Evolutionary conservation across 192 early-diverging fungal species (phyloP), one percentile per base, ranked within the genome.

Genomic region (Coemansia sp.): DNA sequence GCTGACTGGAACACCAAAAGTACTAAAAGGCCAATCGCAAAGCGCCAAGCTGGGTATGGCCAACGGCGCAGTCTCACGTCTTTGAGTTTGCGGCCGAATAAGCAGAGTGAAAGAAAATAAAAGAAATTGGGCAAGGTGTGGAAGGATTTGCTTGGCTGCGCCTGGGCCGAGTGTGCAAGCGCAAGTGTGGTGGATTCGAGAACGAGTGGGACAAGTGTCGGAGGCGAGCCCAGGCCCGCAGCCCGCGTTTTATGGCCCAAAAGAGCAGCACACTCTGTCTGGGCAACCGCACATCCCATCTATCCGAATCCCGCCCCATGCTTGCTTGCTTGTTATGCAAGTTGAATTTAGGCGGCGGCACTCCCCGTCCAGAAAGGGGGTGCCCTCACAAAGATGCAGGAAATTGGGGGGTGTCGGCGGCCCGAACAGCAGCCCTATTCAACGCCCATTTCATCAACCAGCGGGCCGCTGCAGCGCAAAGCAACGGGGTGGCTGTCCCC

Each of bases 11-110:
- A 25, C 22, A 54, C 52, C 23, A 28, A 15, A n/a, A 28, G 17
- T 11, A n/a, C 37, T 3, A 57, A 38, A 57, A 21, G 19, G 19
- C 55, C 55, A 57, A 57, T 57, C 22, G 36, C 28, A 28, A 54
- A 28, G 26, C 52, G 52, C 52, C 52, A 54, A 54, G 52, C 52
- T 54, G 22, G 21, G 52, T 52, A 54, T 28, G 52, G 6, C 31
- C 31, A 34, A 34, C 31, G 31, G 31, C 6, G 25, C 9, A 31
- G 52, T 54, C 52, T 54, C 28, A 17, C 20, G 23, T n/a, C 52
- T 54, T 23, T 54, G 26, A 6, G 28, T n/a, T 8, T 34, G 28
- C 12, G 7, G 31, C 8, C 31, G 31, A 34, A 34, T n/a, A 28
- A 25, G 26, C 22, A 54, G 25, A 28, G 23, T 25, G 52, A 25